Evolutionary conservation across 805 yeast genomes (phyloP).

Genomic region (Pichia pseudocactophila): DNA sequence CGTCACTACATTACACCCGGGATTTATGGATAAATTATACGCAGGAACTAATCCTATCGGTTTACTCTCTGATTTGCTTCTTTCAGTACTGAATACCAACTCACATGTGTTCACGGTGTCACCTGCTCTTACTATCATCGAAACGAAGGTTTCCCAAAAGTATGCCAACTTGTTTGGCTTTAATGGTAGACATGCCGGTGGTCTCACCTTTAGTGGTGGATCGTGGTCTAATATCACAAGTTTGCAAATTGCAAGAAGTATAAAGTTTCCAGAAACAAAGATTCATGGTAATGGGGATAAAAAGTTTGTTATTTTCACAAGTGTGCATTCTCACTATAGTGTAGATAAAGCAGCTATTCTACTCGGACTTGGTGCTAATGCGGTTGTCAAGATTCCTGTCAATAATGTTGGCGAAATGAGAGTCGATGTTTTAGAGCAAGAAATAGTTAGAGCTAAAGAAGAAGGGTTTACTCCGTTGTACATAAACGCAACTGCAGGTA

Average conservation of each 20-base stretch:
- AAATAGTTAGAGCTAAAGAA: slow-evolving; percentile 33
- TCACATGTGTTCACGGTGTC: slow-evolving; percentile 82
- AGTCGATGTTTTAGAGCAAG: slow-evolving; percentile 34
- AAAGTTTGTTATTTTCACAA: slow-evolving; percentile 62
- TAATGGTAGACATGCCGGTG: slow-evolving; percentile 52
- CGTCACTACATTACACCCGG: slow-evolving; percentile 81
- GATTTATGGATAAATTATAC: slow-evolving; percentile 74
- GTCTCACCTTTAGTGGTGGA: slow-evolving; percentile 80
- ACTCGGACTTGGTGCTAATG: slow-evolving; percentile 56
- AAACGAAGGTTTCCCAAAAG: slow-evolving; percentile 53
- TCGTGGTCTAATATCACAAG: slow-evolving; percentile 80
- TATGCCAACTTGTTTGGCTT: slow-evolving; percentile 65
- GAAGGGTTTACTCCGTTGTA: slow-evolving; percentile 68
- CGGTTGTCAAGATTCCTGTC: slow-evolving; percentile 58
- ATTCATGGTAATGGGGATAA: slow-evolving; percentile 41
- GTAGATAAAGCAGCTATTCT: slow-evolving; percentile 76
- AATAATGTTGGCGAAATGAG: slow-evolving; percentile 49
- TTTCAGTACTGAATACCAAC: slow-evolving; percentile 69
- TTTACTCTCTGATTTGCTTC: slow-evolving; percentile 57
- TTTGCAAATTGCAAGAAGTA: slow-evolving; percentile 65
- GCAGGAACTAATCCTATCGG: slow-evolving; percentile 87
- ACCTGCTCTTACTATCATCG: slow-evolving; percentile 70
- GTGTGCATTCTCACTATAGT: slow-evolving; percentile 69
- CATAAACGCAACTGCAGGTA: slow-evolving; percentile 79
- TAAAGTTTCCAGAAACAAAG: slow-evolving; percentile 62